Evolutionary conservation across 805 yeast genomes (phyloP), one percentile per base, ranked within the genome.

Genomic region (Monosporozyma aquatica): DNA sequence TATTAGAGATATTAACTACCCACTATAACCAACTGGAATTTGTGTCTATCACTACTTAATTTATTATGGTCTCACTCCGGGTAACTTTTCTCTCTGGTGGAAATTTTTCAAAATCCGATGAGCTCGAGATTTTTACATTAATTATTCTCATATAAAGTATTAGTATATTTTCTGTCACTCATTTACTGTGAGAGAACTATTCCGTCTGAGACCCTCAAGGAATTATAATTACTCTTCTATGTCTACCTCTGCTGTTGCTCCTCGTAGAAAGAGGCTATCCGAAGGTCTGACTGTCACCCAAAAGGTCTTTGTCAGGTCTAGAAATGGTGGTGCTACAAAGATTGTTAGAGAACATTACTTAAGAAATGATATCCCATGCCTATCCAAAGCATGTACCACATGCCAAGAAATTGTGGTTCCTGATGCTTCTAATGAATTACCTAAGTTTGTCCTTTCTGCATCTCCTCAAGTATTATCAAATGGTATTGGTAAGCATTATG

Each of bases 331-430:
- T 36, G 96, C 97, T 5, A 73, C 87, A 27, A 52, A 92, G 60
- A 75, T 92, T 22, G 95, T 90, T 8, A 73, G 97, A 50, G 99
- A 92, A 59, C 98, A 90, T 62, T 92, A 92, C 58, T 68, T 92
- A 44, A 74, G 98, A 61, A 77, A 76, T 42, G 99, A 92, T 63
- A 87, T 92, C 40, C 95, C 97, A 15, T 92, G 98, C 63, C 78
- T 81, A 41, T 85, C 95, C 2, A 70, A 67, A 48, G 67, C 75
- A 1, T 92, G 98, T 63, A 55, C 64, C 8, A 58, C 55, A 27
- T 92, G 99, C 62, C 64, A 67, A 10, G 64, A 65, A 21, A 67
- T 71, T 24, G 65, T 75, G 11, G 64, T 58, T 22, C 72, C 83
- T 6, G 80, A 80, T 58, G 79, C 90, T 13, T 68, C 71, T 15